phyloP scores from a whole-genome alignment of 768 basidiomycete species.

The Termitomyces sp. region DNA sequence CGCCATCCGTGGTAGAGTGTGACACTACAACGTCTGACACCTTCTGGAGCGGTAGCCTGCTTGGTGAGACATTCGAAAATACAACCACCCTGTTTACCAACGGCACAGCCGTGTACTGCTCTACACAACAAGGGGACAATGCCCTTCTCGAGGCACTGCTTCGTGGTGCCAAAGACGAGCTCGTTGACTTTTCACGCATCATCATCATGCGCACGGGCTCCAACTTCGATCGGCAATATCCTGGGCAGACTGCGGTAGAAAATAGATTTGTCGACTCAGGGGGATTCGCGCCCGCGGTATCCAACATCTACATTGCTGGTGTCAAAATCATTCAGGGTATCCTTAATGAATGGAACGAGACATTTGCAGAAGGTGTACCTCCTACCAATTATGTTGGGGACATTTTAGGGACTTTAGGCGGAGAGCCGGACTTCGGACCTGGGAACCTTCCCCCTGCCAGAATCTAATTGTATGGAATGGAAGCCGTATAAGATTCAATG shows the following conservation, averaged over 20 bases:
- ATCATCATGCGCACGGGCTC: slow-evolving; percentile 9
- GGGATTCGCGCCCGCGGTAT: not conserved
- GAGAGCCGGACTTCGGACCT: not conserved
- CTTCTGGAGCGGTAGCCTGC: slow-evolving; percentile 5
- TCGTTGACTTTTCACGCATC: slow-evolving; percentile 8
- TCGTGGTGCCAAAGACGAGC: slow-evolving; percentile 3
- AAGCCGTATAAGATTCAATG: not conserved
- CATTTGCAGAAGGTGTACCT: not conserved
- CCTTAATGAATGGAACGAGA: not conserved
- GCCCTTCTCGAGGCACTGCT: slow-evolving; percentile 7
- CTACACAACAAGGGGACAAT: slow-evolving; percentile 12
- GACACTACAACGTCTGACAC: slow-evolving; percentile 10
- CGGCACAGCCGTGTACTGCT: slow-evolving; percentile 7
- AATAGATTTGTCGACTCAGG: slow-evolving; percentile 4
- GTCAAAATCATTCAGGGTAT: not conserved
- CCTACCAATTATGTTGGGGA: not conserved
- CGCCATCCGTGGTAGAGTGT: slow-evolving; percentile 11
- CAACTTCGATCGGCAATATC: slow-evolving; percentile 9
- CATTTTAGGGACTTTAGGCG: not conserved
- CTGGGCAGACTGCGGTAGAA: slow-evolving; percentile 5
- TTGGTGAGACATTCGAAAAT: slow-evolving; percentile 7
- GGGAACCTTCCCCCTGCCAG: not conserved
- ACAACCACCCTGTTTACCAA: slow-evolving; percentile 9
- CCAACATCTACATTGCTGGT: not conserved
- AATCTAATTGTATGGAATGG: not conserved